Base-by-base conservation (phyloP, 805 yeast genomes). In the Gaillardinia entomophila region DNA sequence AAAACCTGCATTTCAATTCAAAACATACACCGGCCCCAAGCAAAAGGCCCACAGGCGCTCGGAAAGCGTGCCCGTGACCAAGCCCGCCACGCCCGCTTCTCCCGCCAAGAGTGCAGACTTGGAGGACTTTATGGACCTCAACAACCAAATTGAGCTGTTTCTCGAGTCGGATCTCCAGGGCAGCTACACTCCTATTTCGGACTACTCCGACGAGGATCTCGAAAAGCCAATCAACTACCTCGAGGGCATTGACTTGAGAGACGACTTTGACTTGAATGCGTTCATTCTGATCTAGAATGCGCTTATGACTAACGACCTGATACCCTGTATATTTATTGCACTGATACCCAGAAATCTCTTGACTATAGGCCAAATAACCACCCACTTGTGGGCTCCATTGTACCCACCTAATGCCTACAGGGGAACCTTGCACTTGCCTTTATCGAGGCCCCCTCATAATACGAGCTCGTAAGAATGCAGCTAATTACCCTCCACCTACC, bases 51-150 rank as follows among this genome's bases (percentile, higher is more conserved):
- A 50, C 28, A 45, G 48, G 32, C 44, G 49, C 19, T 41, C 57
- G 5, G 48, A 36, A 24, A 53, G 60, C 18, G 62, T 54, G 28
- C 41, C 45, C 12, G 12, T 12, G 4, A 26, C 16, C 4, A 26
- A 29, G 28, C 24, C 24, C 34, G 15, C 34, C 37, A 20, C 26
- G 30, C 22, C 28, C 7, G 16, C 18, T 19, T 19, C 24, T 23
- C 24, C 15, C 6, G 20, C 16, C 23, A 32, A 32, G 15, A 24
- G 27, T 12, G 20, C 13, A 23, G 51, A 46, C n/a, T 48, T 57
- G 23, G 62, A 57, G 23, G 60, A 53, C 28, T 51, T 55, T 32
- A 48, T 55, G 57, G 40, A 40, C 28, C 42, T 57, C 26, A 51
- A 49, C 35, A 42, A 51, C 16, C 60, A 55, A 43, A 35, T 53